Percentiles rank a stretch among this genome's conserved stretches.
Conservation (phyloP, 805 yeast species). For the Ogataea nakhonphanomensis region DNA sequence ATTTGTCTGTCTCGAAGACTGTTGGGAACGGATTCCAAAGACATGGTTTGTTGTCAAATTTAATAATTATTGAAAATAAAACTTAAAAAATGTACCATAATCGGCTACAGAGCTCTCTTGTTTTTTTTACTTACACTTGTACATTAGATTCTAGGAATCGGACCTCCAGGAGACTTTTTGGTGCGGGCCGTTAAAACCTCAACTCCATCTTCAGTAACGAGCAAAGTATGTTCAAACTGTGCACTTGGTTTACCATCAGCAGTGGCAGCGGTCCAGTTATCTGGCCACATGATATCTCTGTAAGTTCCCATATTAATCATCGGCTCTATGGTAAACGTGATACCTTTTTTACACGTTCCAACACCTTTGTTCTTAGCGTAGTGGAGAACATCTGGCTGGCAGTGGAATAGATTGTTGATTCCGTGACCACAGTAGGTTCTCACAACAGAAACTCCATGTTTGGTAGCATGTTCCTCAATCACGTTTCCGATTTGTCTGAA, state of each 20-base stretch:
- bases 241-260: constrained; percentile 88
- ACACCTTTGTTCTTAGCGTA: constrained; percentile 90
- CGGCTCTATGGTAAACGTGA: constrained; percentile 96
- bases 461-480: constrained; percentile 82
- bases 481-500: constrained; percentile 83
- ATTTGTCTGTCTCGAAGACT: constrained; percentile 31
- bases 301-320: constrained; percentile 87
- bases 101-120: no score
- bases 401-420: constrained; percentile 79
- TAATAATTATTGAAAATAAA: constrained; percentile 4
- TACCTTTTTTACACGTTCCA: constrained; percentile 93
- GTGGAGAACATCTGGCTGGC: constrained; percentile 91
- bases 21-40: constrained; percentile 18
- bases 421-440: constrained; percentile 95
- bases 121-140: no score
- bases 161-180: constrained; percentile 86
- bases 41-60: constrained; percentile 17
- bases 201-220: constrained; percentile 90
- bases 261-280: constrained; percentile 93
- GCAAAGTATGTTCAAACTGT: constrained; percentile 90
- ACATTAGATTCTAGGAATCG: constrained; percentile 47
- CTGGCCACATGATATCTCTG: constrained; percentile 90
- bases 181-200: constrained; percentile 85
- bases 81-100: neutral
- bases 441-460: constrained; percentile 80